Base-by-base conservation (phyloP, 2,329 filamentous ascomycete species). In the Myriosclerotinia duriaeana region DNA sequence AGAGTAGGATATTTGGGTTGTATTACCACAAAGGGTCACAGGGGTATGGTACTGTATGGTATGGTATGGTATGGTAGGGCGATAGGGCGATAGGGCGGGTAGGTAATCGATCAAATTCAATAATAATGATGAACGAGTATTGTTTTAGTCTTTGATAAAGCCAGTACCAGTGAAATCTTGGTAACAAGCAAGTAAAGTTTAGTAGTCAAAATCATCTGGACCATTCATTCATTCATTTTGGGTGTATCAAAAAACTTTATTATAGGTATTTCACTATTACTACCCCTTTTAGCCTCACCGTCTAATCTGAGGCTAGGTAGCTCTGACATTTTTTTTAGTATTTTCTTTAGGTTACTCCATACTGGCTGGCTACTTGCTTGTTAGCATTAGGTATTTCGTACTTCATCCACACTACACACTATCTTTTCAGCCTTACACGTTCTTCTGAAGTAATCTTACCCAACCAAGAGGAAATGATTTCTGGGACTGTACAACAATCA, bases 361-460 rank as follows among this genome's bases (percentile, higher is more conserved):
- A n/a, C n/a, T n/a, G n/a, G n/a, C n/a, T n/a, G n/a, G n/a, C n/a
- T n/a, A n/a, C n/a, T n/a, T n/a, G n/a, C n/a, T n/a, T n/a, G n/a
- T n/a, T n/a, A n/a, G n/a, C n/a, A n/a, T n/a, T n/a, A n/a, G n/a
- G n/a, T 15, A 46, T 17, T 44, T 42, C 40, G 14, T 42, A 42
- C 40, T 42, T 42, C 15, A 42, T 53, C 63, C 52, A 58, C 42
- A 38, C 30, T 64, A 15, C 8, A 46, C n/a, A n/a, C n/a, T n/a
- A 56, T 17, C 40, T 20, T 56, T 56, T 65, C 62, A 65, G 62
- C 62, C 62, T 65, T 65, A 65, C 53, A 59, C 58, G n/a, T 50
- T 59, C 30, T 50, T 34, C 50, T 64, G 17, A 64, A 36, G 60
- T 64, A 64, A 64, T 40, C 48, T 40, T 55, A n/a, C n/a, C 58